Evolutionary conservation across 148 eudicot genomes (phyloP).

Genomic region (Chenopodium quinoa): DNA sequence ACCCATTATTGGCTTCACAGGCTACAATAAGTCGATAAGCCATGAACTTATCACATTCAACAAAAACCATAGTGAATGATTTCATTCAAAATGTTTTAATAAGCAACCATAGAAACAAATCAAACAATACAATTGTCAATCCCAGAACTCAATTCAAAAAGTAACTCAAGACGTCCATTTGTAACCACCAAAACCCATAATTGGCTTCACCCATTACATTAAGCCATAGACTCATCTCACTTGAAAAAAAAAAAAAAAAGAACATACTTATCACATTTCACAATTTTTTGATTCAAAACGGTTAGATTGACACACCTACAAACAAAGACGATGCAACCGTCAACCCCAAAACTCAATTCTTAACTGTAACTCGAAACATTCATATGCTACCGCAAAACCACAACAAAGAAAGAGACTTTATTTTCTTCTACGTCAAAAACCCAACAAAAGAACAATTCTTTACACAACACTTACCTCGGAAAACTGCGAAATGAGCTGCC

Average conservation of each 20-base stretch:
- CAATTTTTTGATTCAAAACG: neutral
- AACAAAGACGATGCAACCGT: neutral
- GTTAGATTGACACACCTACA: neutral
- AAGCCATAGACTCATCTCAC: neutral
- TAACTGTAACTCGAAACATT: neutral
- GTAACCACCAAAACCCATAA: no score
- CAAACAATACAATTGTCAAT: neutral
- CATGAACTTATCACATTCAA: neutral
- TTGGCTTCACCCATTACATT: no score
- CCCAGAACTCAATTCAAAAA: neutral
- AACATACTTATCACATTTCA: neutral
- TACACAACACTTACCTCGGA: slow-evolving; percentile 53
- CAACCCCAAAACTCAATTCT: neutral
- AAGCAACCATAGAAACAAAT: neutral
- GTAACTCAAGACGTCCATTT: neutral
- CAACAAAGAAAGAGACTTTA: neutral
- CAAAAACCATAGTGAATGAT: no score
- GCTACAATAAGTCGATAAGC: neutral
- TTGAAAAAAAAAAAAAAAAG: neutral
- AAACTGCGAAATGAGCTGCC: slow-evolving; percentile 80
- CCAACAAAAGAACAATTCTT: neutral
- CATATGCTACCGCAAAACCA: neutral
- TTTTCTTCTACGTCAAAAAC: neutral
- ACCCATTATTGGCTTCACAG: neutral
- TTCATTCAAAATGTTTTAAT: neutral